Evolutionary conservation across 768 basidiomycete genomes (phyloP).

Genomic region (Agrocybe chaxingu): DNA sequence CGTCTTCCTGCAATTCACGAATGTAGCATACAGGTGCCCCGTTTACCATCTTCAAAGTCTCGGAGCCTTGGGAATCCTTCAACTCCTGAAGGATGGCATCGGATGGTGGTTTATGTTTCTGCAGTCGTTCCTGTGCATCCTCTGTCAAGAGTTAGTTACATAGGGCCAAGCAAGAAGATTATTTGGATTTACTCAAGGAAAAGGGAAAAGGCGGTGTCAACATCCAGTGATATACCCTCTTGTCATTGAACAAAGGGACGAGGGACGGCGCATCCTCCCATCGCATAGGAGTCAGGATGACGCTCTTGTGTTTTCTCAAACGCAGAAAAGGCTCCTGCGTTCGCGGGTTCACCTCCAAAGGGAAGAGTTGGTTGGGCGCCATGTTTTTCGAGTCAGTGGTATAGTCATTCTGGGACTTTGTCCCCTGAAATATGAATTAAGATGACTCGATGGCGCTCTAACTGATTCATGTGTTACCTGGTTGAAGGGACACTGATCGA

Average conservation of each 20-base stretch:
- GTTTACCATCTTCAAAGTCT: conserved; percentile 27
- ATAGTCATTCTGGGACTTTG: neutral
- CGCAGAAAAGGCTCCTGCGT: conserved; percentile 55
- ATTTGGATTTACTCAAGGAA: conserved; percentile 21
- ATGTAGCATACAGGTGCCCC: conserved; percentile 45
- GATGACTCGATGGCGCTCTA: conserved; percentile 4
- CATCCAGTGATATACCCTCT: conserved; percentile 39
- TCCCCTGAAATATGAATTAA: neutral
- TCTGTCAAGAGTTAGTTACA: conserved; percentile 15
- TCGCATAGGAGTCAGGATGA: conserved; percentile 56
- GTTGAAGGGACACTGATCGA: too few species aligned
- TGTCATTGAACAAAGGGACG: conserved; percentile 43
- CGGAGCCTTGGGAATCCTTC: conserved; percentile 17
- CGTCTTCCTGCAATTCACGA: conserved; percentile 52
- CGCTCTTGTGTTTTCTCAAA: conserved; percentile 44
- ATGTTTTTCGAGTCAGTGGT: conserved; percentile 1
- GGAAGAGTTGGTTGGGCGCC: conserved; percentile 29
- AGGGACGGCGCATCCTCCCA: conserved; percentile 33
- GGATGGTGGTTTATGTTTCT: conserved; percentile 17
- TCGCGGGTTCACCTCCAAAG: conserved; percentile 35
- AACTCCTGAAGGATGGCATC: conserved; percentile 27
- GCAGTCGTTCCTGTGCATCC: conserved; percentile 22
- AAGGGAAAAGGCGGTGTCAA: conserved; percentile 52
- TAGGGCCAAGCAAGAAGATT: neutral
- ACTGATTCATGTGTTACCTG: too few species aligned